Conservation (phyloP, 2,329 filamentous ascomycete species). For the Orbilia quercus region DNA sequence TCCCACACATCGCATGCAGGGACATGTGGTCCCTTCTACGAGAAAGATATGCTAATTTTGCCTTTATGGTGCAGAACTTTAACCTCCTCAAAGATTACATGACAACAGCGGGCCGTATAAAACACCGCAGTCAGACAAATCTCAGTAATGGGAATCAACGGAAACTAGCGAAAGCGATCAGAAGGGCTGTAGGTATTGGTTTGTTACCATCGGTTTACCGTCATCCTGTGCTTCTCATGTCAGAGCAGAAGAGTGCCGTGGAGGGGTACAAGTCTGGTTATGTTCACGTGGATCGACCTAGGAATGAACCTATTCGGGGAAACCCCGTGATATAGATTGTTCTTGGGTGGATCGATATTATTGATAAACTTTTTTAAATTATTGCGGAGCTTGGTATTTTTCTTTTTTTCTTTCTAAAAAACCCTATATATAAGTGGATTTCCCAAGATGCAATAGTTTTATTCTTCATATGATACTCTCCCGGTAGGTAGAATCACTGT, state of each 20-base stretch:
- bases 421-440: no score
- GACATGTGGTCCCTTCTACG: no score
- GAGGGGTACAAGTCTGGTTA: conserved; percentile 31
- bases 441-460: no score
- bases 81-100: conserved; percentile 90
- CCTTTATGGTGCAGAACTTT: conserved; percentile 76
- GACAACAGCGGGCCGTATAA: conserved; percentile 85
- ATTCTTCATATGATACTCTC: no score
- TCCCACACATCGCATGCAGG: no score
- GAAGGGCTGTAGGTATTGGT: conserved; percentile 87
- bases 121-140: conserved; percentile 78
- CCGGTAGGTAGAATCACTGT: neutral
- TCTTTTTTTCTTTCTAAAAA: no score
- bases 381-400: neutral
- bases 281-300: neutral
- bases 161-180: conserved; percentile 90
- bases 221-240: conserved; percentile 80
- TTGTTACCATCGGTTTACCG: conserved; percentile 90
- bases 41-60: neutral
- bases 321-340: no score
- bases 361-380: neutral
- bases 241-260: conserved; percentile 24
- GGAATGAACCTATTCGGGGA: neutral
- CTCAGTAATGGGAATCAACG: conserved; percentile 90
- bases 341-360: neutral